A percentile compares a stretch with the other conserved stretches of the same genome.
phyloP scores from a whole-genome alignment of 805 yeast genomes.

The Wickerhamiella brachini region DNA sequence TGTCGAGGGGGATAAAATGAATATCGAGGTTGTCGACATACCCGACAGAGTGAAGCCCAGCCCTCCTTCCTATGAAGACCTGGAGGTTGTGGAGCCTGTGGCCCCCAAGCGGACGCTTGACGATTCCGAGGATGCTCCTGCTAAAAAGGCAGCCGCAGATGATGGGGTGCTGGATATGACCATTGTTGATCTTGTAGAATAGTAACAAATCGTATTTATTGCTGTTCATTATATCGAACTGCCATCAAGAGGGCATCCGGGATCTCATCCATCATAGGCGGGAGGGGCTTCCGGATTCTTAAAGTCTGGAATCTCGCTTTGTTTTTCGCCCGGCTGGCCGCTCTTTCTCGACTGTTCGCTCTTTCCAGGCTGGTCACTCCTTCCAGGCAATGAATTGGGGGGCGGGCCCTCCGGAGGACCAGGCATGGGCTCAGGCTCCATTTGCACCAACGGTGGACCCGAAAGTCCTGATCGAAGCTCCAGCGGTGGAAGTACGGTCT shows the following conservation, averaged over 20 bases:
- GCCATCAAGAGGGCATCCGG: too few relatives aligned
- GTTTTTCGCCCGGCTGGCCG: background rate
- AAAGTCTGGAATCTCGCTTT: background rate
- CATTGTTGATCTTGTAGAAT: background rate
- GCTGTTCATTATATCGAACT: too few relatives aligned
- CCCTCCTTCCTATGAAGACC: background rate
- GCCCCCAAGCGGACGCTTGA: background rate
- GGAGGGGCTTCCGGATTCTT: background rate
- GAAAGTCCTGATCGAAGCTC: background rate
- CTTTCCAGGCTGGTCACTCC: too few relatives aligned
- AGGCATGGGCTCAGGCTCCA: background rate
- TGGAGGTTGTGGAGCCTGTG: background rate
- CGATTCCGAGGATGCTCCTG: background rate
- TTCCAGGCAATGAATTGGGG: background rate
- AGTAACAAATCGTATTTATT: background rate
- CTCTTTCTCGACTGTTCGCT: too few relatives aligned
- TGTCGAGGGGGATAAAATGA: constrained; percentile 12
- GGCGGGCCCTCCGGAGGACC: background rate
- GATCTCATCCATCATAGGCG: background rate
- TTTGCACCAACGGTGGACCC: background rate
- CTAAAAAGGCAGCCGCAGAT: background rate
- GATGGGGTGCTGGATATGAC: background rate
- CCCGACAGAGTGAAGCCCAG: constrained; percentile 5
- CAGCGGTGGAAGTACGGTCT: background rate
- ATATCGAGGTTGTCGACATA: constrained; percentile 18